Percentiles rank a stretch among this genome's conserved stretches.
Evolutionary conservation across 2,329 filamentous ascomycete genomes (phyloP).

Genomic region (Phialocephala sp.): DNA sequence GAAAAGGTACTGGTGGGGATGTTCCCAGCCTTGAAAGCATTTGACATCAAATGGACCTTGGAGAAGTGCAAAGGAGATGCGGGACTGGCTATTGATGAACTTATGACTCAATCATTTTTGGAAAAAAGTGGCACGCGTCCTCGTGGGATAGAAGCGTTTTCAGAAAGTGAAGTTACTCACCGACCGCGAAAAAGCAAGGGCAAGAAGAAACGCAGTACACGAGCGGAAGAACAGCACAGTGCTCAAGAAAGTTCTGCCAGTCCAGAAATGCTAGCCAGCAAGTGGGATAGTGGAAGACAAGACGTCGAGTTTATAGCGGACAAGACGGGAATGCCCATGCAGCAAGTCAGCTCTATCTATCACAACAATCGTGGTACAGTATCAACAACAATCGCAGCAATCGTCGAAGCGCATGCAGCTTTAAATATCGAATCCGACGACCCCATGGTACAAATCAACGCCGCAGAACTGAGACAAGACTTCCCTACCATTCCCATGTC

Average conservation of each 20-base stretch:
- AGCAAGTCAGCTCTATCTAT: slow-evolving; percentile 61
- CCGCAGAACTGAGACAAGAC: slow-evolving; percentile 58
- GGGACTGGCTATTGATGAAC: slow-evolving; percentile 74
- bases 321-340: slow-evolving; percentile 52
- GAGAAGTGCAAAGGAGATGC: slow-evolving; percentile 71
- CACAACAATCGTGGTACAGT: slow-evolving; percentile 64
- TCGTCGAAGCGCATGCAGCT: slow-evolving; percentile 45
- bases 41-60: slow-evolving; percentile 70
- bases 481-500: slow-evolving; percentile 57
- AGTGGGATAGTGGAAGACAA: slow-evolving; percentile 61
- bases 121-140: slow-evolving; percentile 66
- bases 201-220: slow-evolving; percentile 43
- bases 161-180: slow-evolving; percentile 53
- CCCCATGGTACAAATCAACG: slow-evolving; percentile 52
- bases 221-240: slow-evolving; percentile 38
- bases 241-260: slow-evolving; percentile 6
- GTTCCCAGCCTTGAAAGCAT: slow-evolving; percentile 71
- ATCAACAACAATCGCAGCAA: slow-evolving; percentile 57
- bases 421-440: slow-evolving; percentile 49
- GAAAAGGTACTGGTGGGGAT: slow-evolving; percentile 67
- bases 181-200: slow-evolving; percentile 47
- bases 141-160: slow-evolving; percentile 86
- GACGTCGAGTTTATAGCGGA: slow-evolving; percentile 67
- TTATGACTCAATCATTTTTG: slow-evolving; percentile 81
- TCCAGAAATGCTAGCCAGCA: slow-evolving; percentile 47